Base-by-base conservation (phyloP, 306 rosid genomes). In the Gynostemma pentaphyllum region DNA sequence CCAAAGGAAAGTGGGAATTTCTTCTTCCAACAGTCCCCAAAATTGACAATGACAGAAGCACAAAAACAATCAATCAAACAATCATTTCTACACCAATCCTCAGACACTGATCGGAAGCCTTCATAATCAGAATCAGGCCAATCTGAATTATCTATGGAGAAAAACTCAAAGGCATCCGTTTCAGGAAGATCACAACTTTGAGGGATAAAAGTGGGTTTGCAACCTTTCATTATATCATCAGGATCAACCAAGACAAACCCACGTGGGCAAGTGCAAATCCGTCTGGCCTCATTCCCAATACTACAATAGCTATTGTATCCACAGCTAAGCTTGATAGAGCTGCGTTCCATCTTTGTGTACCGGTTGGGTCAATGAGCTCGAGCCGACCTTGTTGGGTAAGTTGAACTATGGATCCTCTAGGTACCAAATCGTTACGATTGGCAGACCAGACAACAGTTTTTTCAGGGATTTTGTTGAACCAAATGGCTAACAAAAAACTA, bases 51-150 rank as follows among this genome's bases (percentile, higher is more conserved):
- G 5, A 72, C 81, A 46, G 70, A 71, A 6, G 72, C 75, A 62
- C 89, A 86, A 34, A 65, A 24, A 9, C 94, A 86, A 68, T 86
- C 87, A 16, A 0, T n/a, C 15, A 75, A 42, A 67, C 87, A 78
- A 0, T n/a, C 59, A 5, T 52, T 40, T 45, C 51, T 67, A 51
- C 83, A 78, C 72, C 69, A 66, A 10, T 78, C 74, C 63, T 72
- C 82, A 4, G 22, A 9, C 8, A 26, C 73, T 0, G 10, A 0
- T 5, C 3, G 0, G 28, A 30, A 66, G 3, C 7, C 0, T 2
- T 39, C 75, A 19, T 44, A 69, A 15, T 69, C 70, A 32, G 28
- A 16, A 0, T 0, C 0, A 29, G 37, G 39, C 79, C 79, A 78
- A n/a, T 75, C 57, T 0, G 28, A 0, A 1, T 57, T 51, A 1